Evolutionary conservation across 2,329 filamentous ascomycete species (phyloP).

Genomic region (Lachnellula arida): DNA sequence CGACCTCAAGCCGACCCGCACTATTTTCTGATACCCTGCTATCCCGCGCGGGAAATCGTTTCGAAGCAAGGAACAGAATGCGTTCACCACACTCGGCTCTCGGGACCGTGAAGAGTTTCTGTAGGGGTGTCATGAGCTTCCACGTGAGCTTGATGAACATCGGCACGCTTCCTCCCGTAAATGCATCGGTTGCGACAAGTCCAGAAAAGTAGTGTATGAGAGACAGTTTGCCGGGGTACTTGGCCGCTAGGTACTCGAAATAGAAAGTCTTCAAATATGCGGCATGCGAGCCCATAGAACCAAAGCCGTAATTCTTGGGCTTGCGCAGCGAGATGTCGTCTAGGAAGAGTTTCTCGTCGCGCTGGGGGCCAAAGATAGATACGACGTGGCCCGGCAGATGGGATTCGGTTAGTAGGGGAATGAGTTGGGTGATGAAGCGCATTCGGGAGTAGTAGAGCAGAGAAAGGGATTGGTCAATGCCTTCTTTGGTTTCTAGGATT

Average conservation of each 20-base stretch:
- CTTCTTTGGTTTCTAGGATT: slow-evolving; percentile 29
- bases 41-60: slow-evolving; percentile 16
- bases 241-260: slow-evolving; percentile 29
- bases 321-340: slow-evolving; percentile 29
- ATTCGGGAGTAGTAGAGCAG: slow-evolving; percentile 33
- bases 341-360: slow-evolving; percentile 27
- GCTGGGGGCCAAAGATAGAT: slow-evolving; percentile 33
- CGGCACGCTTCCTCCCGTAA: slow-evolving; percentile 25
- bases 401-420: slow-evolving; percentile 26
- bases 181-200: slow-evolving; percentile 31
- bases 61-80: slow-evolving; percentile 25
- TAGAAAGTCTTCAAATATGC: slow-evolving; percentile 33
- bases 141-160: slow-evolving; percentile 30
- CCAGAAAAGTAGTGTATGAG: slow-evolving; percentile 33
- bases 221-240: slow-evolving; percentile 26
- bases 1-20: slow-evolving; percentile 4
- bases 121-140: slow-evolving; percentile 25
- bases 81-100: slow-evolving; percentile 30
- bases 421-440: slow-evolving; percentile 26
- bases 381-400: slow-evolving; percentile 23
- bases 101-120: slow-evolving; percentile 23
- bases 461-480: slow-evolving; percentile 28
- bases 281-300: slow-evolving; percentile 26
- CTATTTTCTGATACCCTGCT: slow-evolving; percentile 1
- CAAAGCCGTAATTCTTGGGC: slow-evolving; percentile 26